Evolutionary conservation across 305 asterid genomes (phyloP), one percentile per base, ranked within the genome.

Genomic region (Fraxinus angustifolia): DNA sequence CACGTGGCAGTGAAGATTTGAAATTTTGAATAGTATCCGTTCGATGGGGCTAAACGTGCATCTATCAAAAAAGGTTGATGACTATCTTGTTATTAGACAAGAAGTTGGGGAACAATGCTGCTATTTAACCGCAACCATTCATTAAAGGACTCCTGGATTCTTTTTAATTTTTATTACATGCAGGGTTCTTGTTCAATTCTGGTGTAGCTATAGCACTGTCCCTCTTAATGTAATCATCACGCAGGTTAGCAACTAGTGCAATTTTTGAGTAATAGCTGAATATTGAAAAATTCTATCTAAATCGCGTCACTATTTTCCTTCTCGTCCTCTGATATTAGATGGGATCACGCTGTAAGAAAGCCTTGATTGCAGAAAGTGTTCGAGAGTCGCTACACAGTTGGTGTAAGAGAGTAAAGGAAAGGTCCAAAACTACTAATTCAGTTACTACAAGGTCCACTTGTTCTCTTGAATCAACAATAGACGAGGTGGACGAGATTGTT

Each of bases 151-250:
- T 26, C 17, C 60, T 62, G 4, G 34, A 34, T 75, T 68, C 30
- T 35, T 75, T 6, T 71, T 79, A 75, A 45, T 42, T 31, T 75
- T 33, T 73, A 21, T 19, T 38, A 53, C 36, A 45, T 85, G 87
- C 92, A 95, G 99, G 85, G 91, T 93, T 79, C 76, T 91, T 17
- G 97, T 95, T 76, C 99, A 94, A 82, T 89, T 94, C 82, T 95
- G 99, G 98, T 95, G 98, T 83, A 93, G 98, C 92, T 93, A 91
- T 79, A 89, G 94, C 90, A 95, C 95, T 0, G 94, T 92, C 73
- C 93, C 97, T 6, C 79, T 94, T 77, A 95, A 94, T 72, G 95
- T 95, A 8, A 87, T 95, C 75, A 89, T 95, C 83, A 88, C 97
- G 10, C 95, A 95, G 91, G 98, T 95, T 12, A 70, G 89, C 80